A percentile compares a stretch with the other conserved stretches of the same genome.
These are phyloP conservation scores for Suillus americanus DNA, from an alignment of 768 basidiomycete genomes.

Conservation along the genomic window DNA sequence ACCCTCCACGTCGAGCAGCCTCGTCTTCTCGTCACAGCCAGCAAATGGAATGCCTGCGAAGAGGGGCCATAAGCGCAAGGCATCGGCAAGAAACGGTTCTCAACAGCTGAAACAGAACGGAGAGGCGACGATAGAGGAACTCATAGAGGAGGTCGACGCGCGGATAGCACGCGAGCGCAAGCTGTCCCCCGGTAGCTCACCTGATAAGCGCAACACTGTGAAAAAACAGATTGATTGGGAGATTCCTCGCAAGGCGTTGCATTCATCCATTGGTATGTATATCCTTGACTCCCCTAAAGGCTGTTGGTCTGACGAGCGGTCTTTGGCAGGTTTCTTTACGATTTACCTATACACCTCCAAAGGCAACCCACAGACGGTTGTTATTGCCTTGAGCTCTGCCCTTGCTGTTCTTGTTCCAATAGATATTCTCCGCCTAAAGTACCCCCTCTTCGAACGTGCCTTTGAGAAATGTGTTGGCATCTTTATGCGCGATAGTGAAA, in stretches of 20 bases:
- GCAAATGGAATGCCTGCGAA: conserved; percentile 39
- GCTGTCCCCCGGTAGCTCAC: conserved; percentile 13
- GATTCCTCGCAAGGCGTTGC: conserved; percentile 83
- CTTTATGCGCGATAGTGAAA: conserved; percentile 89
- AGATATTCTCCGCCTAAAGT: conserved; percentile 73
- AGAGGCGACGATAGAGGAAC: conserved; percentile 22
- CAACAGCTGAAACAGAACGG: conserved; percentile 13
- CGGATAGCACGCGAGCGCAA: conserved; percentile 22
- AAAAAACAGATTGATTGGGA: conserved; percentile 71
- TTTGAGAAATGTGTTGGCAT: conserved; percentile 77
- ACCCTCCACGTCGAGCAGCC: conserved; percentile 1
- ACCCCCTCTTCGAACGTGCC: conserved; percentile 58
- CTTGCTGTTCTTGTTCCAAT: conserved; percentile 69
- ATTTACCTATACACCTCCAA: conserved; percentile 55
- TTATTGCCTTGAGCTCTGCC: conserved; percentile 61
- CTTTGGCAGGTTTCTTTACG: conserved; percentile 57
- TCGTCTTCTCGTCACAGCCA: conserved; percentile 17
- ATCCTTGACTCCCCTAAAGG: conserved; percentile 7
- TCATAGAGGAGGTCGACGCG: conserved; percentile 21
- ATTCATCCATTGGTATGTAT: conserved; percentile 78
- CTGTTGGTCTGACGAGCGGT: conserved; percentile 4
- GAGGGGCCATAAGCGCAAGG: conserved; percentile 27
- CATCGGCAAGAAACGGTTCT: conserved; percentile 25
- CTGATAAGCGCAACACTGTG: conserved; percentile 22
- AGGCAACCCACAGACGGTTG: conserved; percentile 48